Evolutionary conservation across 164 flowering plant species (phyloP).

Genomic region (Amborella trichopoda): DNA sequence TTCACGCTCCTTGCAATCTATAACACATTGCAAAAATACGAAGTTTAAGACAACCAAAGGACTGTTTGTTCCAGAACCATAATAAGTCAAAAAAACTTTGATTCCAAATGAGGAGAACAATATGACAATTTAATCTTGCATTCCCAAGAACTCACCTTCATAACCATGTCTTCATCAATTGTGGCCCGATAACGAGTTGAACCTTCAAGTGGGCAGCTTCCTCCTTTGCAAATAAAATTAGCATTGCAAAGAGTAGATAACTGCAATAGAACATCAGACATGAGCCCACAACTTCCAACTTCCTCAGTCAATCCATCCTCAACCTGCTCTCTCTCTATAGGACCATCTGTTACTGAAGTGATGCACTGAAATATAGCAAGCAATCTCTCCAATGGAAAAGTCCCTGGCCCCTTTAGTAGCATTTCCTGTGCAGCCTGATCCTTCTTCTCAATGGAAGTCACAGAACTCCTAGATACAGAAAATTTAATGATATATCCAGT

Average conservation of each 20-base stretch:
- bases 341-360: slow-evolving; percentile 49
- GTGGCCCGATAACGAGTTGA: slow-evolving; percentile 68
- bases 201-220: slow-evolving; percentile 88
- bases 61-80: too few species aligned
- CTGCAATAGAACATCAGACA: slow-evolving; percentile 84
- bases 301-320: slow-evolving; percentile 16
- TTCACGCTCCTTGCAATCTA: slow-evolving; percentile 89
- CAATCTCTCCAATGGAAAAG: slow-evolving; percentile 83
- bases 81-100: not conserved
- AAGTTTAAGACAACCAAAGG: too few species aligned
- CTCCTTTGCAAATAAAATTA: slow-evolving; percentile 74
- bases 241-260: slow-evolving; percentile 89
- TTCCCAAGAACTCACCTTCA: slow-evolving; percentile 38
- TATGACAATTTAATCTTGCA: not conserved
- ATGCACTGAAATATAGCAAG: slow-evolving; percentile 91
- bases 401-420: slow-evolving; percentile 89
- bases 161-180: slow-evolving; percentile 66
- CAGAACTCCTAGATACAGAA: slow-evolving; percentile 36
- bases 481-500: too few species aligned
- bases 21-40: slow-evolving; percentile 10
- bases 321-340: slow-evolving; percentile 32
- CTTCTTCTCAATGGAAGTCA: slow-evolving; percentile 45
- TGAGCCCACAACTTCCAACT: slow-evolving; percentile 28
- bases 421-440: slow-evolving; percentile 65
- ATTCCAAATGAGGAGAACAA: not conserved